Evolutionary conservation across 1,284 basidiomycete species (phyloP), one percentile per base, ranked within the genome.

Genomic region (Ganoderma sinense): DNA sequence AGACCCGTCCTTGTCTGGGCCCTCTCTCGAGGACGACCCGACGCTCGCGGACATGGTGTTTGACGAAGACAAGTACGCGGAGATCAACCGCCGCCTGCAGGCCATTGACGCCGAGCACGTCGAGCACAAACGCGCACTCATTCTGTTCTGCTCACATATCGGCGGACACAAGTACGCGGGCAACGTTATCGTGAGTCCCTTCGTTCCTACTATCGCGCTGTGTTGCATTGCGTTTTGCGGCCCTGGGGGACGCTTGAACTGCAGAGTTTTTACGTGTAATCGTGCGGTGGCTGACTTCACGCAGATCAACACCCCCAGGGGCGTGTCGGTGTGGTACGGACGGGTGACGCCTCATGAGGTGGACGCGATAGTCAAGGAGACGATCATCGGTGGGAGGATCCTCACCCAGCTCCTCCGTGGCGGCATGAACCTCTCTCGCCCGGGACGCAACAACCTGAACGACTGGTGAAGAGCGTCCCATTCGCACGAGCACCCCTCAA

Each of bases 121-220:
- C 31, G 65, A 72, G 81, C 77, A 84, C 76, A 86, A 80, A 70
- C 82, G 78, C 71, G 94, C 91, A 11, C 91, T 97, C 59, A 91
- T 98, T 69, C 84, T 98, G 76, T 91, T 89, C 77, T 93, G 91
- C 72, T 97, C 94, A 36, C 97, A 98, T 81, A 86, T 96, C 60
- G 96, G 96, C 60, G 96, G 96, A 1, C 97, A 98, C 83, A 92
- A 92, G 74, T 98, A 92, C 79, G 92, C 94, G 23, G 97, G 97
- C 33, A 97, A 97, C 77, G 93, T 95, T 76, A 91, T 97, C 69
- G 95, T 96, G 78, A 78, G 93, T 84, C 36, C 36, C 23, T 26
- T 23, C 43, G 43, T 29, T 13, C 20, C 20, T 36, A 59, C 18
- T 41, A 29, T 18, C 39, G 36, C 36, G 36, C 36, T 39, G 36